Conservation (phyloP, 2,329 filamentous ascomycete species). For the Hymenoscyphus fructigenus region DNA sequence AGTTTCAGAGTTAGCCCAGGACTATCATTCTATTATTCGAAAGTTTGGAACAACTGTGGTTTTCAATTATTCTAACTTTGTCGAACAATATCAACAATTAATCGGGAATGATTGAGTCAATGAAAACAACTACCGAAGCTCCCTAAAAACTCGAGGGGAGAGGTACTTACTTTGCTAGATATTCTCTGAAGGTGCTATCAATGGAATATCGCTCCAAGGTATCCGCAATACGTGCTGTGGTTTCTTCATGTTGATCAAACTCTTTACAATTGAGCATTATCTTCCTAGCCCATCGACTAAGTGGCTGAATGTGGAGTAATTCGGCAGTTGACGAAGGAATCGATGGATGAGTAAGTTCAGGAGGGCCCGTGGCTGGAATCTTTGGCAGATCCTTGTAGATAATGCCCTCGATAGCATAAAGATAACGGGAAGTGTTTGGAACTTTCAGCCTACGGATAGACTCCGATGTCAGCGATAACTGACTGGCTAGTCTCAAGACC, state of each 20-base stretch:
- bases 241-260: conserved; percentile 36
- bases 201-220: conserved; percentile 37
- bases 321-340: conserved; percentile 20
- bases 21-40: background rate
- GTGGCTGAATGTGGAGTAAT: conserved; percentile 23
- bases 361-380: conserved; percentile 11
- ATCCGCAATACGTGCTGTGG: conserved; percentile 34
- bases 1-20: no score
- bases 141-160: background rate
- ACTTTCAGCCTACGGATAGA: conserved; percentile 25
- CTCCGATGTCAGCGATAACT: conserved; percentile 10
- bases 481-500: conserved; percentile 27
- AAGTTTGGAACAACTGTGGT: background rate
- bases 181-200: conserved; percentile 38
- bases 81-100: no score
- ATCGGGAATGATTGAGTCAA: no score
- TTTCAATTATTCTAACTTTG: no score
- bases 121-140: no score
- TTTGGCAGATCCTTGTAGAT: conserved; percentile 22
- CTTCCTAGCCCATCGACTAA: conserved; percentile 25
- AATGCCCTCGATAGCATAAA: conserved; percentile 25
- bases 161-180: conserved; percentile 35
- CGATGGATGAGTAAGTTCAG: conserved; percentile 25
- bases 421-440: conserved; percentile 18
- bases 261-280: conserved; percentile 30